Evolutionary conservation across 2,329 filamentous ascomycete species (phyloP), one percentile per base, ranked within the genome.

Genomic region (Hypoxylon sp.): DNA sequence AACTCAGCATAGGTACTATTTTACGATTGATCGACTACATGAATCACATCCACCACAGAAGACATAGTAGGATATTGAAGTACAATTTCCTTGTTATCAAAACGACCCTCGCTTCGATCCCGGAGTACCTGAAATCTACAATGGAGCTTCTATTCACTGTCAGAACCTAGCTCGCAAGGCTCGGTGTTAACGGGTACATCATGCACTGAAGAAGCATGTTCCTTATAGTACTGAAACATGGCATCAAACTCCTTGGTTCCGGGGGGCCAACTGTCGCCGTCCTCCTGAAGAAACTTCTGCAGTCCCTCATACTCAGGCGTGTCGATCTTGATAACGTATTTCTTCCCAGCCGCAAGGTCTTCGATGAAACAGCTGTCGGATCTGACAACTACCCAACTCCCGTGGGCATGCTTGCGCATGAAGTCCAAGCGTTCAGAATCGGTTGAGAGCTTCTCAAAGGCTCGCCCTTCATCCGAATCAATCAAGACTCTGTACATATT

Each of bases 161-260:
- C n/a, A n/a, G n/a, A n/a, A n/a, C n/a, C n/a, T n/a, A 25, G 9
- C 6, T 25, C 21, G 21, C 21, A 25, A 25, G 9, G 21, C 21
- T n/a, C 21, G 21, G 9, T 25, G 21, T 25, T 25, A 9, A 25
- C 21, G n/a, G 45, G 21, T 16, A 19, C 17, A 23, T 41, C 36
- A 13, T 34, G 13, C n/a, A 41, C 36, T 2, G 5, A 4, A 6
- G 45, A 41, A 2, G 45, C 45, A 13, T 41, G 21, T 1, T 49
- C 36, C 12, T 29, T 23, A 25, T 41, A 41, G 19, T 49, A 49
- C 6, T 12, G 36, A 3, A 35, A 7, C 45, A 49, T 49, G 6
- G 20, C 45, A 16, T 35, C 35, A 9, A 41, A 49, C 21, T 49
- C 45, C 29, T 42, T 42, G 7, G 45, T 49, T 9, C 36, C 45